Evolutionary conservation across 1,284 basidiomycete species (phyloP).

Genomic region (Coriolopsis trogii): DNA sequence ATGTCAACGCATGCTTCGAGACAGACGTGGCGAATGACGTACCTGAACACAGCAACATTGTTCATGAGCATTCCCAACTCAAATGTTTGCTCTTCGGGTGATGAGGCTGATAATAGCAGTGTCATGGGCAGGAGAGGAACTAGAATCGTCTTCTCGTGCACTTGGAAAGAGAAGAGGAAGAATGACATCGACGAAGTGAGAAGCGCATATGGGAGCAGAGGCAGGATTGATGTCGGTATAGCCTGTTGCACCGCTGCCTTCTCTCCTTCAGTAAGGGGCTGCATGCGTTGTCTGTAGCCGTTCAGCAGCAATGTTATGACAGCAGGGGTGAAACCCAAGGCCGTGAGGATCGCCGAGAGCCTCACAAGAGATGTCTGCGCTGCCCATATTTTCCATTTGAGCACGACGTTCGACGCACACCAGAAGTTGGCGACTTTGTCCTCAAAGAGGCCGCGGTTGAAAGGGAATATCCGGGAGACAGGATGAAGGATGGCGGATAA

Average conservation of each 20-base stretch:
- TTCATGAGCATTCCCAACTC: constrained; percentile 81
- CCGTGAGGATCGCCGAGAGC: constrained; percentile 59
- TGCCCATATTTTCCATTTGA: constrained; percentile 77
- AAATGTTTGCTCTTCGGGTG: constrained; percentile 64
- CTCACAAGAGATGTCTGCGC: constrained; percentile 54
- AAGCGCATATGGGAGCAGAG: constrained; percentile 70
- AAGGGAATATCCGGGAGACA: constrained; percentile 86
- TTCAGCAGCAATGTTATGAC: constrained; percentile 56
- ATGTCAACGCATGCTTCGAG: background rate
- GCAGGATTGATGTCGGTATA: constrained; percentile 50
- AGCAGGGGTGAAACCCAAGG: constrained; percentile 67
- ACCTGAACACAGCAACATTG: constrained; percentile 92
- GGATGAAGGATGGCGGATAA: constrained; percentile 59
- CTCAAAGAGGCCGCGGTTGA: constrained; percentile 89
- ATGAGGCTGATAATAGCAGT: constrained; percentile 67
- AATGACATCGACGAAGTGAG: constrained; percentile 83
- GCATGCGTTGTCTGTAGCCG: constrained; percentile 43
- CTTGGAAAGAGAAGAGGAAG: constrained; percentile 95
- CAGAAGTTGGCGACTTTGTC: constrained; percentile 98
- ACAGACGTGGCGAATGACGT: constrained; percentile 22
- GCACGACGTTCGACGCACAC: constrained; percentile 87
- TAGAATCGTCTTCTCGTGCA: constrained; percentile 94
- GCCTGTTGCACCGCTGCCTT: constrained; percentile 14
- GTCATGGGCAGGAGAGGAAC: constrained; percentile 86
- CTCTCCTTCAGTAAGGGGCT: constrained; percentile 11